Conservation (phyloP, 2,329 filamentous ascomycete species). For the Epichloe uncinata region DNA sequence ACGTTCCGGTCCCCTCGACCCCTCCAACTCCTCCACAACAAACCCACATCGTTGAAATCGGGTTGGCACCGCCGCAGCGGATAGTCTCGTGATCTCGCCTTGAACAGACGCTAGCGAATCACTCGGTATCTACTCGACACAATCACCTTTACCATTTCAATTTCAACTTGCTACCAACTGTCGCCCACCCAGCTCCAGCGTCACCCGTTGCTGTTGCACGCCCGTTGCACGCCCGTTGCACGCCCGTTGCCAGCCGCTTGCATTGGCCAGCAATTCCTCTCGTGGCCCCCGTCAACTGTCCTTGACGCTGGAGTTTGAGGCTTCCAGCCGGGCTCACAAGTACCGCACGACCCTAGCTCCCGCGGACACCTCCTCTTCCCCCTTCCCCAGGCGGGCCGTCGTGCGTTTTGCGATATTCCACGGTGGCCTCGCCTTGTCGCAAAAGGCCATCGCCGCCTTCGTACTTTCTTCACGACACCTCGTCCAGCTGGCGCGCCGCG, state of each 20-base stretch:
- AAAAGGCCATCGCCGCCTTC: conserved; percentile 5
- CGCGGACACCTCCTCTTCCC: too few species aligned
- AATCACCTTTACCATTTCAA: conserved; percentile 2
- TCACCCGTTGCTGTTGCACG: too few species aligned
- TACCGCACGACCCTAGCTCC: conserved; percentile 6
- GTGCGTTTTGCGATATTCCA: conserved; percentile 7
- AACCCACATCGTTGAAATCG: conserved; percentile 1
- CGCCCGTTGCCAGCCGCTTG: conserved; percentile 9
- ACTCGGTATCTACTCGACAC: neutral
- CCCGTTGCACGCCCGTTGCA: too few species aligned
- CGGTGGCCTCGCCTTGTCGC: conserved; percentile 16
- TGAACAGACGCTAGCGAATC: neutral
- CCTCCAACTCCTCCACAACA: conserved; percentile 4
- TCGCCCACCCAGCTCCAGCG: conserved; percentile 2
- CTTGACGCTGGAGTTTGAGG: neutral
- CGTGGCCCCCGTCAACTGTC: conserved; percentile 9
- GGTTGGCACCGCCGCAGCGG: neutral
- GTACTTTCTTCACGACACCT: neutral
- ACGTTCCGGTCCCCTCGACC: neutral
- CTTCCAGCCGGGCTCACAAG: neutral
- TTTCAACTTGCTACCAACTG: conserved; percentile 1
- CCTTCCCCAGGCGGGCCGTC: conserved; percentile 11
- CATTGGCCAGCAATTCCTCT: conserved; percentile 15
- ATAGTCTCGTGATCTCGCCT: neutral
- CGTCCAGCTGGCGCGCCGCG: neutral